These are phyloP conservation scores for Letharia lupina DNA, from an alignment of 495 filamentous ascomycete species.

Conservation along the genomic window DNA sequence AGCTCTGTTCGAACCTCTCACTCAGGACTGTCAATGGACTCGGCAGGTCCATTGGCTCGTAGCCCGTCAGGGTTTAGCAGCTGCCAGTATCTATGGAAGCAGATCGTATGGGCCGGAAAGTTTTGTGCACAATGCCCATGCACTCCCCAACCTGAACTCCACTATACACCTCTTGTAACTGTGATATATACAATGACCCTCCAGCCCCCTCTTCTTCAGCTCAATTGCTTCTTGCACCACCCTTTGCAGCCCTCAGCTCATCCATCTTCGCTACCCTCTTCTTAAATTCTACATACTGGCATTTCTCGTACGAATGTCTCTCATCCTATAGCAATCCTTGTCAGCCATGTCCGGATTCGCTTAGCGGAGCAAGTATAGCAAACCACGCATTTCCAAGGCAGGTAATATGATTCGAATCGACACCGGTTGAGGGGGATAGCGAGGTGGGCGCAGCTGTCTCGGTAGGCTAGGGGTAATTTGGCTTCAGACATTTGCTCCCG, in stretches of 20 bases:
- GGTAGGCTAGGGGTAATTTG: conserved; percentile 77
- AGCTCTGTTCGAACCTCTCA: neutral
- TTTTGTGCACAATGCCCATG: neutral
- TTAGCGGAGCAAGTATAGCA: conserved; percentile 25
- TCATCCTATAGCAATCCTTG: conserved; percentile 54
- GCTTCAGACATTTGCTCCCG: conserved; percentile 89
- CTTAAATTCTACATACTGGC: conserved; percentile 98
- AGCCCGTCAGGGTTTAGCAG: neutral
- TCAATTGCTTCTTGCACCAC: conserved; percentile 81
- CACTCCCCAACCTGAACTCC: neutral
- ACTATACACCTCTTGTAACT: neutral
- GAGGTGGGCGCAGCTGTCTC: conserved; percentile 89
- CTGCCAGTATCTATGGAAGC: neutral
- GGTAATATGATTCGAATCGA: conserved; percentile 81
- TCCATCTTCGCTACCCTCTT: conserved; percentile 98
- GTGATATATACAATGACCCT: conserved; percentile 4
- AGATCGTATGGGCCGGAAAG: neutral
- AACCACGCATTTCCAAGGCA: conserved; percentile 98
- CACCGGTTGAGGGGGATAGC: conserved; percentile 93
- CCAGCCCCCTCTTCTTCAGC: neutral
- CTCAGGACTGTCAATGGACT: neutral
- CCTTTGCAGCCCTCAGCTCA: conserved; percentile 82
- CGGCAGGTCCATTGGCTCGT: neutral
- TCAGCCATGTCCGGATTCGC: conserved; percentile 1
- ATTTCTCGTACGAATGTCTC: conserved; percentile 96